phyloP scores from a whole-genome alignment of 2,329 filamentous ascomycete genomes.

The Talaromyces verruculosus region DNA sequence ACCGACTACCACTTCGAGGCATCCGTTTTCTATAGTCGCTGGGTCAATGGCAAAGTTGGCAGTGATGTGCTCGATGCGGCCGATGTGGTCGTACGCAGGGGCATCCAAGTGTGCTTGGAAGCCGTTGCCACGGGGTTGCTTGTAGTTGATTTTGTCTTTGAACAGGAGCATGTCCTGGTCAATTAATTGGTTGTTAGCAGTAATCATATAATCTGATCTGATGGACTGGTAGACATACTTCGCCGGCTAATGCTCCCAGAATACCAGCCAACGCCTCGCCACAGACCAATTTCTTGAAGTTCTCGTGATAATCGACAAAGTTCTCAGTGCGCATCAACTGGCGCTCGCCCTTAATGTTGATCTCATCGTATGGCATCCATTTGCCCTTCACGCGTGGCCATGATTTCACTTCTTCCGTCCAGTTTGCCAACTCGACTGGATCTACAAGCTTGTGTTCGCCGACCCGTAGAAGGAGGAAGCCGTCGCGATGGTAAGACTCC shows the following conservation, averaged over 20 bases:
- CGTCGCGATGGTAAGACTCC: slow-evolving; percentile 29
- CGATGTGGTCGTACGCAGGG: slow-evolving; percentile 39
- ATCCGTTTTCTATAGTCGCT: slow-evolving; percentile 34
- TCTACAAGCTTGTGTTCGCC: slow-evolving; percentile 31
- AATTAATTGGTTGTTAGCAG: neutral
- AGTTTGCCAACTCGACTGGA: slow-evolving; percentile 27
- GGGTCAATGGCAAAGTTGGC: slow-evolving; percentile 37
- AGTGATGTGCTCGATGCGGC: slow-evolving; percentile 38
- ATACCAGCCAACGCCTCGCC: slow-evolving; percentile 30
- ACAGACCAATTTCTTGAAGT: slow-evolving; percentile 31
- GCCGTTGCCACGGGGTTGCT: slow-evolving; percentile 35
- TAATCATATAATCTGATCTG: too few species aligned
- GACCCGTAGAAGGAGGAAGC: slow-evolving; percentile 30
- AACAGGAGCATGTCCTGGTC: slow-evolving; percentile 36
- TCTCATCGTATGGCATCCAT: slow-evolving; percentile 37
- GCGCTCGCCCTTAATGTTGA: slow-evolving; percentile 33
- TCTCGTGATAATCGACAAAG: slow-evolving; percentile 33
- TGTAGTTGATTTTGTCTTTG: slow-evolving; percentile 43
- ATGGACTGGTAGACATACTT: slow-evolving; percentile 24
- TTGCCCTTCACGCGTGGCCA: slow-evolving; percentile 35
- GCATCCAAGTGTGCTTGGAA: slow-evolving; percentile 39
- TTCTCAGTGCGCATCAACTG: slow-evolving; percentile 39
- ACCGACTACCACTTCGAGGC: slow-evolving; percentile 36
- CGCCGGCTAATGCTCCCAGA: slow-evolving; percentile 31
- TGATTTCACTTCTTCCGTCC: slow-evolving; percentile 30